A percentile compares a stretch with the other conserved stretches of the same genome.
Conservation (phyloP, 805 yeast genomes). For the Starmerella sp. region DNA sequence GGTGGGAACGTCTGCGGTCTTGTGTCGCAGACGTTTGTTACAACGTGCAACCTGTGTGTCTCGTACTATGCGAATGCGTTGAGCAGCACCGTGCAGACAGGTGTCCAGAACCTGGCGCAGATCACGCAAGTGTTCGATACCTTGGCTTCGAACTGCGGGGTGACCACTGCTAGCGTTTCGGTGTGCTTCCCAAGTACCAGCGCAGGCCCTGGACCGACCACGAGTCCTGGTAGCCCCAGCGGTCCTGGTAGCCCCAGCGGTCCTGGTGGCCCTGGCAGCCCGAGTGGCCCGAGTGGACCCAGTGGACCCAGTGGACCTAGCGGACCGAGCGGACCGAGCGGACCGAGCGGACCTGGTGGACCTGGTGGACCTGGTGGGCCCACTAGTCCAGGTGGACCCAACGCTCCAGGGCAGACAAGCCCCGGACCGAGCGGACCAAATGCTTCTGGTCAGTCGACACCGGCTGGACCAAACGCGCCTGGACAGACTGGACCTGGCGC, state of each 20-base stretch:
- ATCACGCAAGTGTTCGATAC: not conserved
- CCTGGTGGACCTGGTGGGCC: not conserved
- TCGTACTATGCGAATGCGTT: not conserved
- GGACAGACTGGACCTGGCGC: not conserved
- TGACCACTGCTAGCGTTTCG: not conserved
- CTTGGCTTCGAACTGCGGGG: not conserved
- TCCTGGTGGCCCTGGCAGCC: not conserved
- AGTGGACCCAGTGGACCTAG: not conserved
- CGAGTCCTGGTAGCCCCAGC: not conserved
- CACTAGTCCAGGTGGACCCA: not conserved
- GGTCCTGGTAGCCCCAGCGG: not conserved
- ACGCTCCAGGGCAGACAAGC: not conserved
- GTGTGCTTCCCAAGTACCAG: not conserved
- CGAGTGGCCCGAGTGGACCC: not conserved
- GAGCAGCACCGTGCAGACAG: not conserved
- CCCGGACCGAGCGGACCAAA: not conserved
- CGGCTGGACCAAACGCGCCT: not conserved
- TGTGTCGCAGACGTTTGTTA: not conserved
- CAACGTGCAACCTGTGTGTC: not conserved
- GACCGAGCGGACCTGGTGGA: not conserved
- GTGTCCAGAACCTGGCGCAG: not conserved
- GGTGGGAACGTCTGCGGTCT: not conserved
- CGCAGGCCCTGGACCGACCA: not conserved
- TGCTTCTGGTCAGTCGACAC: not conserved
- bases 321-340: not conserved